Evolutionary conservation across 805 yeast species (phyloP), one percentile per base, ranked within the genome.

Genomic region (Schwanniomyces occidentalis): DNA sequence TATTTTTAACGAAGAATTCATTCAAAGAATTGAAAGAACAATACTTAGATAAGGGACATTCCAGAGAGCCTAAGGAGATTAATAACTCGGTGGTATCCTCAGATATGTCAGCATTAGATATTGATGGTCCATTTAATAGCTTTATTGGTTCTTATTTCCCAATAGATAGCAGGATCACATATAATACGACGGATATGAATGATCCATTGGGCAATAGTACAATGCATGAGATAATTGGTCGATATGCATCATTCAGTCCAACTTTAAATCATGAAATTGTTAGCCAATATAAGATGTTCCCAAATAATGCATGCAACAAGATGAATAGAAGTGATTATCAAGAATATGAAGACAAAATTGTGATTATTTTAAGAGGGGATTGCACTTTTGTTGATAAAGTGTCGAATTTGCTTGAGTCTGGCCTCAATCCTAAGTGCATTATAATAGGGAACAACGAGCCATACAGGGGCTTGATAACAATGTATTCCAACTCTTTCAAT

Each of bases 301-400:
- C 59, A 5, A 41, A 43, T 17, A 43, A 56, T 33, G 71, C 61
- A 8, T 67, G 73, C 41, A 34, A 41, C 5, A 44, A 40, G 4
- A 27, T 49, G 5, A 32, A 47, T n/a, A 42, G 30, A 3, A 15
- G 25, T 9, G 42, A 42, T 9, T 33, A 26, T 14, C 19, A 30
- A 15, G 43, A 48, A 6, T 51, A 44, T 36, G 30, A 39, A 20
- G 49, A 54, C 34, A 59, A 63, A 38, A 48, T 59, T 10, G 22
- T 63, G 13, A 44, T 63, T 3, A 52, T 61, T 3, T 44, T 60
- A 37, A 39, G 81, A n/a, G 83, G 83, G 5, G 70, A 63, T 4
- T 78, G 83, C 55, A 67, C 78, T 15, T 75, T 79, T 48, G 76
- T 71, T 30, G 65, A 65, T 10, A 80, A 80, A 46, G 73, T 78